Evolutionary conservation across 345 rosid genomes (phyloP).

Genomic region (rapeseed (Brassica napus)): Da-Ae NC_063452.1:336001-336500

Average conservation of each 20-base stretch:
- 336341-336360: slow-evolving; percentile 69
- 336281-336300: slow-evolving; percentile 78
- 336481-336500: slow-evolving; percentile 76
- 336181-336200: background rate
- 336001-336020: slow-evolving; percentile 94
- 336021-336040: slow-evolving; percentile 93
- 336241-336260: slow-evolving; percentile 13
- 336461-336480: slow-evolving; percentile 68
- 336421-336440: slow-evolving; percentile 91
- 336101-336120: slow-evolving; percentile 50
- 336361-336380: slow-evolving; percentile 53
- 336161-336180: background rate
- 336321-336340: slow-evolving; percentile 73
- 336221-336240: background rate
- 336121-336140: slow-evolving; percentile 5
- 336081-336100: slow-evolving; percentile 98
- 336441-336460: slow-evolving; percentile 93
- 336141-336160: slow-evolving; percentile 21
- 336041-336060: slow-evolving; percentile 87
- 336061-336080: slow-evolving; percentile 91
- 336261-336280: background rate
- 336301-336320: slow-evolving; percentile 96
- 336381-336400: slow-evolving; percentile 85
- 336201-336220: background rate
- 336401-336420: slow-evolving; percentile 91